Evolutionary conservation across 768 basidiomycete genomes (phyloP).

Genomic region (Candolleomyces eurysporus): DNA sequence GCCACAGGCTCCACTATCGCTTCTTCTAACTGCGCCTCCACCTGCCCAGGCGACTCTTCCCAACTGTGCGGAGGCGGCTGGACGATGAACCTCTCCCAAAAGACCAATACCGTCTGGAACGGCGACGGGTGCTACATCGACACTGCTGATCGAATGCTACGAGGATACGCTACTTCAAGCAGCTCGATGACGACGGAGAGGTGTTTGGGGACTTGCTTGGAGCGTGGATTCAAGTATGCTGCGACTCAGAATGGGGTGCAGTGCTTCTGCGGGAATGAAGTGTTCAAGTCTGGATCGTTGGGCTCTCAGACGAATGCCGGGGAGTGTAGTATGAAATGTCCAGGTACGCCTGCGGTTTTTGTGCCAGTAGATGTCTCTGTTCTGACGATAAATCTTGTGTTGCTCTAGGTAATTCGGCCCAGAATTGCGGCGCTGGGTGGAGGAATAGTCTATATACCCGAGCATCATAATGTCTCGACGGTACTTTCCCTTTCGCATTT

Average conservation of each 20-base stretch:
- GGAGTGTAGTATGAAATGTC: no score
- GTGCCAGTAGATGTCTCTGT: no score
- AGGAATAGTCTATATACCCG: no score
- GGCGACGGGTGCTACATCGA: slow-evolving; percentile 33
- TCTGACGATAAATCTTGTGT: no score
- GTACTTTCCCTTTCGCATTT: no score
- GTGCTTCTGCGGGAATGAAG: slow-evolving; percentile 30
- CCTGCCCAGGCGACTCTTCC: slow-evolving; percentile 18
- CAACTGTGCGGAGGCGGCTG: slow-evolving; percentile 19
- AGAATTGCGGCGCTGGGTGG: no score
- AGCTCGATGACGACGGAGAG: slow-evolving; percentile 26
- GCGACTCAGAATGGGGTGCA: slow-evolving; percentile 29
- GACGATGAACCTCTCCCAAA: slow-evolving; percentile 11
- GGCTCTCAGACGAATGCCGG: no score
- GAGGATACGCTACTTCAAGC: not conserved
- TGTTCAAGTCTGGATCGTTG: no score
- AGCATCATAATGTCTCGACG: no score
- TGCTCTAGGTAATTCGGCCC: no score
- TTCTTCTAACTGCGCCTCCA: slow-evolving; percentile 13
- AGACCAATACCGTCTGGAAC: slow-evolving; percentile 20
- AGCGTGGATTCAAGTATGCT: slow-evolving; percentile 27
- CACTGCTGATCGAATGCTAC: not conserved
- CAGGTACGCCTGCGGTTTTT: no score
- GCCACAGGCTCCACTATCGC: slow-evolving; percentile 14
- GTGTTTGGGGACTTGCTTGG: slow-evolving; percentile 26